Evolutionary conservation across 2,329 filamentous ascomycete species (phyloP).

Genomic region (Cladosporium sp.): DNA sequence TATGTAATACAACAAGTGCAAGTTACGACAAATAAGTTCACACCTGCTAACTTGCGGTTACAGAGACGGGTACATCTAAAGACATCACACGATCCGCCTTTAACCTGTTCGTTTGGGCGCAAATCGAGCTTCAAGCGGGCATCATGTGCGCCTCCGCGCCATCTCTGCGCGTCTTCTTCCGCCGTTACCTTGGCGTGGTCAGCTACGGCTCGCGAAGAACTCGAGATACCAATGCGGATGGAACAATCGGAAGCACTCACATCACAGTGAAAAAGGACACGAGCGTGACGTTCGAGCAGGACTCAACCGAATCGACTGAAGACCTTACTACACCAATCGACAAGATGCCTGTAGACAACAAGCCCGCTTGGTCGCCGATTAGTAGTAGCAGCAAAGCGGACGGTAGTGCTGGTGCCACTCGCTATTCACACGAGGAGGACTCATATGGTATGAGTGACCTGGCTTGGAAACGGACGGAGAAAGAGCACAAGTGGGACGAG

Average conservation of each 20-base stretch:
- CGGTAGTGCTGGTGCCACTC: neutral
- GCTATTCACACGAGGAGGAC: slow-evolving; percentile 16
- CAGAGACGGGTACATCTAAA: slow-evolving; percentile 24
- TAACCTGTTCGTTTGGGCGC: slow-evolving; percentile 31
- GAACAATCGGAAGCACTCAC: neutral
- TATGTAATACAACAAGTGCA: slow-evolving; percentile 26
- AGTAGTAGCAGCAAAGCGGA: neutral
- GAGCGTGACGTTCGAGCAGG: slow-evolving; percentile 7
- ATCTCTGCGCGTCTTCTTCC: slow-evolving; percentile 29
- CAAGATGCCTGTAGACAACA: neutral
- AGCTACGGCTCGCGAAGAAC: neutral
- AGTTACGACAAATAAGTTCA: slow-evolving; percentile 20
- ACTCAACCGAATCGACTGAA: neutral
- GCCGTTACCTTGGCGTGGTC: slow-evolving; percentile 20
- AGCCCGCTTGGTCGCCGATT: neutral
- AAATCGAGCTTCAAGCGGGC: slow-evolving; percentile 32
- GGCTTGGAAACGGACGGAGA: neutral
- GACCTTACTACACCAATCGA: neutral
- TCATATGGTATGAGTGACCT: slow-evolving; percentile 8
- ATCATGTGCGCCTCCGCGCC: slow-evolving; percentile 33
- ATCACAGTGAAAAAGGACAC: slow-evolving; percentile 11
- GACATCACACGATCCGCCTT: slow-evolving; percentile 28
- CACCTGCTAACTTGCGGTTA: neutral
- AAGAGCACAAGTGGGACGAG: neutral
- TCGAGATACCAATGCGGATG: neutral